phyloP scores from a whole-genome alignment of 352 stramenopile genomes.

The Pythium periplocum region DNA sequence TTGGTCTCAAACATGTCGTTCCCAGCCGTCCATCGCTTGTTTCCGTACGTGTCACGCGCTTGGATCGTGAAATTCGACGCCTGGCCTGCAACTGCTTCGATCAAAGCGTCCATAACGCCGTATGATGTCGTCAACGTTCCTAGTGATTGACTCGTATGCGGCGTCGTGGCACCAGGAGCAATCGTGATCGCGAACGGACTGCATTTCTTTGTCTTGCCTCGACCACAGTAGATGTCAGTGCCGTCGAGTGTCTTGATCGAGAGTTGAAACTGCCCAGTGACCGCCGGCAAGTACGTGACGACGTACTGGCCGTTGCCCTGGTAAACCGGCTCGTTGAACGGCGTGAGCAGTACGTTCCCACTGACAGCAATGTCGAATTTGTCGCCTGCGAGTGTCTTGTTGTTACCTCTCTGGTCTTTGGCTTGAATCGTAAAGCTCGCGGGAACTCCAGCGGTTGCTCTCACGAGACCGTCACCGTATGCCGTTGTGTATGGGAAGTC shows the following conservation, averaged over 20 bases:
- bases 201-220: slow-evolving; percentile 89
- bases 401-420: slow-evolving; percentile 91
- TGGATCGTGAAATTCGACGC: slow-evolving; percentile 94
- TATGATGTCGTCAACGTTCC: slow-evolving; percentile 48
- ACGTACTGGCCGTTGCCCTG: slow-evolving; percentile 89
- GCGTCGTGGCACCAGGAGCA: slow-evolving; percentile 79
- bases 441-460: slow-evolving; percentile 76
- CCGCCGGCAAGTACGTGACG: slow-evolving; percentile 80
- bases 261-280: slow-evolving; percentile 87
- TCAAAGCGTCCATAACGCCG: slow-evolving; percentile 77
- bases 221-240: slow-evolving; percentile 94
- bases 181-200: slow-evolving; percentile 91
- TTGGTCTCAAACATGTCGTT: slow-evolving; percentile 81
- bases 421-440: slow-evolving; percentile 93
- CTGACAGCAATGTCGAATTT: slow-evolving; percentile 64
- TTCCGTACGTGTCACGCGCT: slow-evolving; percentile 92
- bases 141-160: slow-evolving; percentile 87
- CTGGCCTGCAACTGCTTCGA: slow-evolving; percentile 90
- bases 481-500: slow-evolving; percentile 95
- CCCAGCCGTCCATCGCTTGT: slow-evolving; percentile 43
- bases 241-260: slow-evolving; percentile 88
- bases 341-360: slow-evolving; percentile 39
- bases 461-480: slow-evolving; percentile 68
- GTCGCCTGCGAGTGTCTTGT: slow-evolving; percentile 81
- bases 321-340: slow-evolving; percentile 79